These are phyloP conservation scores for Stachybotrys echinatus DNA, from an alignment of 2,329 filamentous ascomycete species.

Conservation along the genomic window DNA sequence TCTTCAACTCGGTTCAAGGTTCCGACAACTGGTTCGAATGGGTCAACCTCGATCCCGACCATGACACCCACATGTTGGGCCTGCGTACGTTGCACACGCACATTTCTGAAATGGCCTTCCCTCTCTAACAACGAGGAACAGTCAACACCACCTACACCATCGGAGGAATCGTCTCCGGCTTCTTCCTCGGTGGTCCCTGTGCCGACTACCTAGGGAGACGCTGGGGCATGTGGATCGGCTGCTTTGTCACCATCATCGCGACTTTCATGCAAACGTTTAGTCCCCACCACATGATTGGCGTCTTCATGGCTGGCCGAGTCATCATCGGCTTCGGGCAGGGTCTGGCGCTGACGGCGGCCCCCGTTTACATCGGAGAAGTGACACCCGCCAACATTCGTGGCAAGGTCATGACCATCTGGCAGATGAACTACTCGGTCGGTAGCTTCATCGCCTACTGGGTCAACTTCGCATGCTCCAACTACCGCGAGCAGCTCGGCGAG, in stretches of 20 bases:
- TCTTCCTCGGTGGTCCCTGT: conserved; percentile 61
- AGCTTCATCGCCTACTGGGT: conserved; percentile 50
- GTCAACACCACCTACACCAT: conserved; percentile 68
- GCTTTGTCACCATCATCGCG: conserved; percentile 59
- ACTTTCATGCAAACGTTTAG: conserved; percentile 66
- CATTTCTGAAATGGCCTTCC: too few relatives aligned
- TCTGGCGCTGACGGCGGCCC: conserved; percentile 60
- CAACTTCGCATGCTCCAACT: conserved; percentile 55
- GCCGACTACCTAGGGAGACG: conserved; percentile 59
- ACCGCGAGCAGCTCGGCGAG: conserved; percentile 52
- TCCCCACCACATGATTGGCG: conserved; percentile 53
- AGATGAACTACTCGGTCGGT: conserved; percentile 60
- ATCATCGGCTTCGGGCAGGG: conserved; percentile 67
- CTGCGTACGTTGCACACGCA: conserved; percentile 17
- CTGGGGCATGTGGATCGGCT: conserved; percentile 60
- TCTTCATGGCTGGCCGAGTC: conserved; percentile 64
- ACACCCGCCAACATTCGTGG: conserved; percentile 59
- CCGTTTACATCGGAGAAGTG: conserved; percentile 67
- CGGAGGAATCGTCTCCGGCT: conserved; percentile 64
- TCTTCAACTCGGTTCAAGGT: conserved; percentile 67
- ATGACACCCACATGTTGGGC: conserved; percentile 39
- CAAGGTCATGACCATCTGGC: conserved; percentile 63
- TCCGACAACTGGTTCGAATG: conserved; percentile 61
- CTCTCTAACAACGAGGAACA: too few relatives aligned
- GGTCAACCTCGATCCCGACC: conserved; percentile 47